Conservation (phyloP, 805 yeast species). For the Yamadazyma sp. region DNA sequence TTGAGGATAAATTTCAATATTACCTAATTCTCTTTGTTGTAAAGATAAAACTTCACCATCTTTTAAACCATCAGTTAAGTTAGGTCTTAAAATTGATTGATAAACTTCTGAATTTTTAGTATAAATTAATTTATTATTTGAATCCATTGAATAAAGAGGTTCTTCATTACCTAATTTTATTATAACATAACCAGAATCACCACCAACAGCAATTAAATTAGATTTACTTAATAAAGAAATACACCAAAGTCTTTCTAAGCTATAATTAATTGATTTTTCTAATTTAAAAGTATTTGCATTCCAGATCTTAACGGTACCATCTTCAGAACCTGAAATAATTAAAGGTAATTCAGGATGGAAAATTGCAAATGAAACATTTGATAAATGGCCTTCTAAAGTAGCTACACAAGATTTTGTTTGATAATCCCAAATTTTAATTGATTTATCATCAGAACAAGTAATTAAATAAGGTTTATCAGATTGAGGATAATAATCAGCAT, state of each 20-base stretch:
- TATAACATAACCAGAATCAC: conserved; percentile 91
- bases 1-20: conserved; percentile 89
- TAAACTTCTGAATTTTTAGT: conserved; percentile 87
- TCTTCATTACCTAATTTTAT: conserved; percentile 89
- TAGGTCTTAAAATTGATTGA: conserved; percentile 70
- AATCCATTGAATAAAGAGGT: conserved; percentile 91
- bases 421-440: conserved; percentile 92
- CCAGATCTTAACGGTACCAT: conserved; percentile 93
- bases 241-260: conserved; percentile 98
- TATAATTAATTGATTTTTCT: conserved; percentile 86
- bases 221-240: conserved; percentile 67
- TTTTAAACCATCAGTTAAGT: conserved; percentile 58
- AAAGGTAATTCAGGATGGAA: conserved; percentile 98
- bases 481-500: conserved; percentile 94
- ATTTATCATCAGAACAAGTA: conserved; percentile 86
- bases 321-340: conserved; percentile 95
- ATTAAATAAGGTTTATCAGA: conserved; percentile 95
- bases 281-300: conserved; percentile 89
- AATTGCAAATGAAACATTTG: conserved; percentile 94
- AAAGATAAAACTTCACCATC: conserved; percentile 81
- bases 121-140: conserved; percentile 88
- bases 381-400: conserved; percentile 86
- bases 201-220: conserved; percentile 85
- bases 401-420: conserved; percentile 97
- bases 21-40: conserved; percentile 87